Evolutionary conservation across 116 monocot genomes (phyloP).

Genomic region (Posidonia oceanica): DNA sequence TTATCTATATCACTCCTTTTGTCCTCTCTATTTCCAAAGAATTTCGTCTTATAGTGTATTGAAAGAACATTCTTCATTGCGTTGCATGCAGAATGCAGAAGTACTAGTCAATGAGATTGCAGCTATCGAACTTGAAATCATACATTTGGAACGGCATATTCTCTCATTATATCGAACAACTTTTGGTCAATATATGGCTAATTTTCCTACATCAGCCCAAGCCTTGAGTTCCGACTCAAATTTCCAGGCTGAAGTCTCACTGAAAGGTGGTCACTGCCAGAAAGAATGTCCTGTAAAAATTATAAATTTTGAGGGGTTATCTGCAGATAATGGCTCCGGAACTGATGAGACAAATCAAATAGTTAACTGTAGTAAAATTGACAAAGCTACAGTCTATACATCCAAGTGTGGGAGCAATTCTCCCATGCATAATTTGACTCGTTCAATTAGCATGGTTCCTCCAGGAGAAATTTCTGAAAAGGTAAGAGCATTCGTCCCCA

Average conservation of each 20-base stretch:
- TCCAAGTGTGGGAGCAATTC: not conserved
- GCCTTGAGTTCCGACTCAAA: not conserved
- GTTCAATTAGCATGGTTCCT: not conserved
- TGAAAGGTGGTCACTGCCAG: not conserved
- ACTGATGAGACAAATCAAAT: not conserved
- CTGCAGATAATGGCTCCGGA: not conserved
- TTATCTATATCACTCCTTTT: not conserved
- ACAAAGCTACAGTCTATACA: not conserved
- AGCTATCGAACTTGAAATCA: slow-evolving; percentile 14
- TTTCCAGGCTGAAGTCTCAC: too few relatives aligned
- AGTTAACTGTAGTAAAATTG: not conserved
- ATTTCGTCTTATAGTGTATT: not conserved
- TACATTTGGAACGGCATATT: slow-evolving; percentile 16
- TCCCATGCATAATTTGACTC: not conserved
- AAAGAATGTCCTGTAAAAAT: not conserved
- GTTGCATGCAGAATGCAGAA: slow-evolving; percentile 9
- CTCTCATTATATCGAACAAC: slow-evolving; percentile 11
- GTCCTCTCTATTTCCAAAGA: not conserved
- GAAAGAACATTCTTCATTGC: not conserved
- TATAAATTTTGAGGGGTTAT: not conserved
- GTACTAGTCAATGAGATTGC: slow-evolving; percentile 18
- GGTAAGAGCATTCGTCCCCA: not conserved
- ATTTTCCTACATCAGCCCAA: not conserved
- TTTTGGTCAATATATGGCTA: slow-evolving; percentile 6
- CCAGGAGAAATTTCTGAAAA: not conserved